Percentiles rank a stretch among this genome's conserved stretches.
phyloP scores from a whole-genome alignment of 805 yeast genomes.

The Metschnikowia bowlesiae region DNA sequence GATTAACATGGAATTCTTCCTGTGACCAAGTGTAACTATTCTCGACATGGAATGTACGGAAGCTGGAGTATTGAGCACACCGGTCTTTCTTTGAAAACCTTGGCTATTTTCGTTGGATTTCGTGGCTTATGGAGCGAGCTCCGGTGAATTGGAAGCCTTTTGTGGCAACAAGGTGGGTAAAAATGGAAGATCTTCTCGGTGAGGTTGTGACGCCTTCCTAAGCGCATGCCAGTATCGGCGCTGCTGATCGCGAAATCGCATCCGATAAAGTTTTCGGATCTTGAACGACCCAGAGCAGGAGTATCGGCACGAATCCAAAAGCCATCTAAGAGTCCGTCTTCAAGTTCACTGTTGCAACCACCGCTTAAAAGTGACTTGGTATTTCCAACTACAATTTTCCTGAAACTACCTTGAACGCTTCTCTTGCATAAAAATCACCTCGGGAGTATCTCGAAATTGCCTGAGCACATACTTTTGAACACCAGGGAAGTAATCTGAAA shows the following conservation, averaged over 20 bases:
- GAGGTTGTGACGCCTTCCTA: neutral
- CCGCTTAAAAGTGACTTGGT: neutral
- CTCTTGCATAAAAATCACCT: no score
- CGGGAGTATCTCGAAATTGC: no score
- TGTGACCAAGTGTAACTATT: no score
- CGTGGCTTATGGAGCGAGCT: neutral
- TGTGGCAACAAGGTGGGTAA: neutral
- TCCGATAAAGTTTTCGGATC: neutral
- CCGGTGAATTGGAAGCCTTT: neutral
- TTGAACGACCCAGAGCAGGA: neutral
- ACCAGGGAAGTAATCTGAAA: no score
- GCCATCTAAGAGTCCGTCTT: neutral
- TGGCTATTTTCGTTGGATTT: neutral
- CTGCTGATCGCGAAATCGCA: neutral
- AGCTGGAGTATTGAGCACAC: no score
- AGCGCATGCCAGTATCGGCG: neutral
- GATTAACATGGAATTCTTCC: no score
- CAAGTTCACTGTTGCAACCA: neutral
- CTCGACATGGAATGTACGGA: no score
- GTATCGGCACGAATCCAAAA: neutral
- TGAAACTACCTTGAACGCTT: no score
- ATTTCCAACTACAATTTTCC: no score
- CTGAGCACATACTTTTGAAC: no score
- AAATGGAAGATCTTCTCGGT: neutral
- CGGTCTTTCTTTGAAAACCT: no score